phyloP scores from a whole-genome alignment of 495 filamentous ascomycete species.

The Pyronema omphalodes region DNA sequence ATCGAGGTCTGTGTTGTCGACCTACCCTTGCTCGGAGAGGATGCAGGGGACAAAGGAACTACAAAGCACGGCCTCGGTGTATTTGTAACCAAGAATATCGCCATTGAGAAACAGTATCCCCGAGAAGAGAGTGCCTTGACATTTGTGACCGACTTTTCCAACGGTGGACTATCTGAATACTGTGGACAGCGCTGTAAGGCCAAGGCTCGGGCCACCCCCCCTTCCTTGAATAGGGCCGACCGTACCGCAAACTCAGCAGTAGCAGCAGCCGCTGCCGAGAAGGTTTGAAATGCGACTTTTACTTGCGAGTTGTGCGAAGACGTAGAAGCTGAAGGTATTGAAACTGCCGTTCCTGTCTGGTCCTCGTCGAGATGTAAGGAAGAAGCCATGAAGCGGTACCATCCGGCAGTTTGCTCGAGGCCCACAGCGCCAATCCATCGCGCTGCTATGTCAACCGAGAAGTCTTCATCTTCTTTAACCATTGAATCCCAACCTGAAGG shows the following conservation, averaged over 20 bases:
- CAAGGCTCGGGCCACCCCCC: conserved; percentile 45
- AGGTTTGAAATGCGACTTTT: conserved; percentile 5
- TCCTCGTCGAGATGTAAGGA: conserved; percentile 59
- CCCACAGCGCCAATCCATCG: conserved; percentile 55
- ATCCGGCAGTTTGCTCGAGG: conserved; percentile 68
- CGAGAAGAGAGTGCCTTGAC: conserved; percentile 63
- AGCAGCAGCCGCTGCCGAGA: neutral
- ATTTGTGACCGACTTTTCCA: conserved; percentile 28
- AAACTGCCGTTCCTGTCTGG: conserved; percentile 57
- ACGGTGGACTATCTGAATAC: conserved; percentile 22
- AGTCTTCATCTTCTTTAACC: neutral
- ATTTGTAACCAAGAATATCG: conserved; percentile 68
- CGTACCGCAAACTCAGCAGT: neutral
- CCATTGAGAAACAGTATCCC: conserved; percentile 56
- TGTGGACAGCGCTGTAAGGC: conserved; percentile 7
- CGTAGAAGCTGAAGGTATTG: conserved; percentile 16
- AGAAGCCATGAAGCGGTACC: conserved; percentile 55
- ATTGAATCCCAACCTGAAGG: neutral
- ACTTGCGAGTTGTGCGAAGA: conserved; percentile 38
- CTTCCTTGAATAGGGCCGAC: conserved; percentile 44
- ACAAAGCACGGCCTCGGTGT: conserved; percentile 68
- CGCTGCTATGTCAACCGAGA: conserved; percentile 29
- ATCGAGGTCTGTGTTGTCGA: conserved; percentile 51
- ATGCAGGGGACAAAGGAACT: conserved; percentile 30
- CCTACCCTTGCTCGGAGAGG: conserved; percentile 42